These are phyloP conservation scores for Scorias spongiosa DNA, from an alignment of 2,329 filamentous ascomycete species.

Conservation along the genomic window DNA sequence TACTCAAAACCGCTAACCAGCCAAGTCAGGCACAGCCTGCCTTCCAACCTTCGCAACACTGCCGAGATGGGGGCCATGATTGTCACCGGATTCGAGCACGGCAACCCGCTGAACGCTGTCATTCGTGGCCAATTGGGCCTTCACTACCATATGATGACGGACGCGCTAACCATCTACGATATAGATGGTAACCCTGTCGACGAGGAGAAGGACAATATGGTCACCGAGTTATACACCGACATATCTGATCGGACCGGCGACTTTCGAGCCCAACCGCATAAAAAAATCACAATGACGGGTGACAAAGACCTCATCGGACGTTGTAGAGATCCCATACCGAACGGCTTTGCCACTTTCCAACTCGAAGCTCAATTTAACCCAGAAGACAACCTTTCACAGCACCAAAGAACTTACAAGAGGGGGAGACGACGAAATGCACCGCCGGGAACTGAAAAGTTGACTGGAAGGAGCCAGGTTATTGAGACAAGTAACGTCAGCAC, in stretches of 20 bases:
- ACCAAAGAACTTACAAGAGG: conserved; percentile 16
- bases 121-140: conserved; percentile 81
- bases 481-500: conserved; percentile 44
- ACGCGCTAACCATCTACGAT: conserved; percentile 80
- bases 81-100: conserved; percentile 88
- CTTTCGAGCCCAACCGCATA: conserved; percentile 65
- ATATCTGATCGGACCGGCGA: conserved; percentile 81
- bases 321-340: conserved; percentile 53
- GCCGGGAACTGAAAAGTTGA: conserved; percentile 42
- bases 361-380: conserved; percentile 16
- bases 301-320: conserved; percentile 69
- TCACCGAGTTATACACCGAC: conserved; percentile 89
- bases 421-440: conserved; percentile 31
- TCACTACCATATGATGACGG: conserved; percentile 66
- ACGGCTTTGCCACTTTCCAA: conserved; percentile 15
- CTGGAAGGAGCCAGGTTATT: conserved; percentile 57
- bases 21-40: conserved; percentile 38
- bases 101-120: conserved; percentile 84
- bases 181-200: conserved; percentile 64
- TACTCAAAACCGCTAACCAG: conserved; percentile 64
- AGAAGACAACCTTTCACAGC: conserved; percentile 13
- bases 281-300: conserved; percentile 60
- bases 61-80: conserved; percentile 98
- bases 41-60: conserved; percentile 49
- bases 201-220: conserved; percentile 59